Percentiles rank a stretch among this genome's conserved stretches.
These are phyloP conservation scores for Aspergillus thermomutatus DNA, from an alignment of 2,329 filamentous ascomycete genomes.

Conservation along the genomic window DNA sequence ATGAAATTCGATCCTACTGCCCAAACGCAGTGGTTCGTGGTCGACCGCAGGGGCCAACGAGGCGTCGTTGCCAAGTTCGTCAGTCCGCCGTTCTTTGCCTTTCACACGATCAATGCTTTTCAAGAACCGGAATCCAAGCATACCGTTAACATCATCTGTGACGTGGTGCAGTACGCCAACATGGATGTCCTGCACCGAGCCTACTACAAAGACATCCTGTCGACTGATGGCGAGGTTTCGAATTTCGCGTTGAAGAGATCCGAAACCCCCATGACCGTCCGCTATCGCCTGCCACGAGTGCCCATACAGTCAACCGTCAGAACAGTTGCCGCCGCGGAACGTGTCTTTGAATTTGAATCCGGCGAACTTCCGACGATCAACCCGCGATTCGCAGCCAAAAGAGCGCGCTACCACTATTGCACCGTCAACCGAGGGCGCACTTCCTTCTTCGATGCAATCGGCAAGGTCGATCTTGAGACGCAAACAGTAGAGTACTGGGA, in stretches of 20 bases:
- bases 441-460: conserved; percentile 48
- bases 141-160: conserved; percentile 56
- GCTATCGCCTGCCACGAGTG: conserved; percentile 31
- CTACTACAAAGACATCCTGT: conserved; percentile 65
- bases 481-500: conserved; percentile 40
- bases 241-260: conserved; percentile 30
- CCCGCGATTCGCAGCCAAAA: conserved; percentile 36
- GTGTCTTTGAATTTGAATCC: neutral
- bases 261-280: conserved; percentile 16
- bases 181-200: conserved; percentile 64
- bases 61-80: conserved; percentile 66
- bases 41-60: conserved; percentile 60
- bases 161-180: conserved; percentile 62
- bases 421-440: conserved; percentile 43
- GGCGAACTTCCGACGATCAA: conserved; percentile 50
- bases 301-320: conserved; percentile 14
- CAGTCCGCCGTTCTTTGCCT: conserved; percentile 68
- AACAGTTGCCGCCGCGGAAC: conserved; percentile 6
- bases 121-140: conserved; percentile 49
- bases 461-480: conserved; percentile 48
- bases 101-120: conserved; percentile 73
- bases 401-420: conserved; percentile 50
- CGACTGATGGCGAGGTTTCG: conserved; percentile 45
- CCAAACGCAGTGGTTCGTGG: conserved; percentile 65
- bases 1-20: conserved; percentile 56